phyloP scores from a whole-genome alignment of 306 rosid species.

The Trifolium fragiferum region DNA sequence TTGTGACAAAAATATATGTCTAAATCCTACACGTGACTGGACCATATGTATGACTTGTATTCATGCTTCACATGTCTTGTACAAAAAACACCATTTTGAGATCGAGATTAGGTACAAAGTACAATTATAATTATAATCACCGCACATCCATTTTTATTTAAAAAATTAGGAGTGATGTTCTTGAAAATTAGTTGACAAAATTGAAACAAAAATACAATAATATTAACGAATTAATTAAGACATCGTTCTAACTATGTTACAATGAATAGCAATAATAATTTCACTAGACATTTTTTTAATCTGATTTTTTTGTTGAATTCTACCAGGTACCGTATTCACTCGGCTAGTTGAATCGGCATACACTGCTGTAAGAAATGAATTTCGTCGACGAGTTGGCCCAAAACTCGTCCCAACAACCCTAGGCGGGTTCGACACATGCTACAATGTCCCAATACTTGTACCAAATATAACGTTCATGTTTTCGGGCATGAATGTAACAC shows the following conservation, averaged over 20 bases:
- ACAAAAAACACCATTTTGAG: background rate
- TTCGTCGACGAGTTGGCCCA: slow-evolving; percentile 61
- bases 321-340: slow-evolving; percentile 84
- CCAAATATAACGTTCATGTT: slow-evolving; percentile 87
- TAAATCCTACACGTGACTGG: slow-evolving; percentile 12
- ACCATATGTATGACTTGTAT: slow-evolving; percentile 23
- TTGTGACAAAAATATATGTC: slow-evolving; percentile 1
- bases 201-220: background rate
- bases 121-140: background rate
- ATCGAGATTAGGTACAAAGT: slow-evolving; percentile 19
- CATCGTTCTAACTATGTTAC: background rate
- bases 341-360: slow-evolving; percentile 79
- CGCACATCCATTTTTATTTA: background rate
- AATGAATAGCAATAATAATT: background rate
- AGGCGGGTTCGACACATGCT: slow-evolving; percentile 98
- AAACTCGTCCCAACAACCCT: slow-evolving; percentile 54
- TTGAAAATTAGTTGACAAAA: background rate
- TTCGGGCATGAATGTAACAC: slow-evolving; percentile 84
- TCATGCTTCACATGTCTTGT: slow-evolving; percentile 13
- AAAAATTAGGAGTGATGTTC: background rate
- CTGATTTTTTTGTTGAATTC: background rate
- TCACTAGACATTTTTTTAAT: background rate
- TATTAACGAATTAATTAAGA: background rate
- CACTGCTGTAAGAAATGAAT: slow-evolving; percentile 71
- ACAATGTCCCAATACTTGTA: slow-evolving; percentile 60